These are phyloP conservation scores for Phyllosticta citribraziliensis DNA, from an alignment of 2,329 filamentous ascomycete species.

Conservation along the genomic window DNA sequence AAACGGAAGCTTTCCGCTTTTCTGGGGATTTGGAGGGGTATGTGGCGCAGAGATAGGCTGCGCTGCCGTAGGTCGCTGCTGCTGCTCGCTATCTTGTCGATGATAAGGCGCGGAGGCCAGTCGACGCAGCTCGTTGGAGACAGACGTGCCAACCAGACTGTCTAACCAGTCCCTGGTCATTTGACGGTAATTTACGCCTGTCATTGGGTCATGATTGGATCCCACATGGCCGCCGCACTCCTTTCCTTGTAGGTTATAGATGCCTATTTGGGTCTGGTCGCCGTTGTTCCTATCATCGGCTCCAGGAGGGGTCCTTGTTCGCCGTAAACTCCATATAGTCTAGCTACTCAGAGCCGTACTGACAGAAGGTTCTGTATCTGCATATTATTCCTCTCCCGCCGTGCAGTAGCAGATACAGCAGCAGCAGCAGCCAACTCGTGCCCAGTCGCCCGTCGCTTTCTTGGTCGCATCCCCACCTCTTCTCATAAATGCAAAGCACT, in stretches of 20 bases:
- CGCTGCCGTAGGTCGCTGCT: neutral
- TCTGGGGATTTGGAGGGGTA: neutral
- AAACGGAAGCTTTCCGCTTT: neutral
- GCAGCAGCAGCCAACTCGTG: neutral
- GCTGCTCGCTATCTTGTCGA: neutral
- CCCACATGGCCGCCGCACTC: neutral
- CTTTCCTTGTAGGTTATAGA: neutral
- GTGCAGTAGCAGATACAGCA: neutral
- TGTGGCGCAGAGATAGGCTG: neutral
- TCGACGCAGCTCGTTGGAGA: neutral
- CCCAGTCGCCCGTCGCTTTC: neutral
- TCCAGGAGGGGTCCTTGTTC: neutral
- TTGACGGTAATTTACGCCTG: neutral
- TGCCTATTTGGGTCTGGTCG: neutral
- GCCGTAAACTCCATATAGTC: neutral
- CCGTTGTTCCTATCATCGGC: neutral
- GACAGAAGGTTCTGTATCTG: neutral
- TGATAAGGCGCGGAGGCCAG: neutral
- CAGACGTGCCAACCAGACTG: neutral
- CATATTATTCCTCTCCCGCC: neutral
- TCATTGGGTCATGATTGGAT: neutral
- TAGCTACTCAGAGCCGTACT: neutral
- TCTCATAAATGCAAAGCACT: neutral
- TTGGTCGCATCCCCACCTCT: neutral
- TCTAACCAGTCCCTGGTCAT: neutral